These are phyloP conservation scores for Melastoma malabathricum DNA, from an alignment of 345 rosid genomes.

Conservation along the genomic window DNA sequence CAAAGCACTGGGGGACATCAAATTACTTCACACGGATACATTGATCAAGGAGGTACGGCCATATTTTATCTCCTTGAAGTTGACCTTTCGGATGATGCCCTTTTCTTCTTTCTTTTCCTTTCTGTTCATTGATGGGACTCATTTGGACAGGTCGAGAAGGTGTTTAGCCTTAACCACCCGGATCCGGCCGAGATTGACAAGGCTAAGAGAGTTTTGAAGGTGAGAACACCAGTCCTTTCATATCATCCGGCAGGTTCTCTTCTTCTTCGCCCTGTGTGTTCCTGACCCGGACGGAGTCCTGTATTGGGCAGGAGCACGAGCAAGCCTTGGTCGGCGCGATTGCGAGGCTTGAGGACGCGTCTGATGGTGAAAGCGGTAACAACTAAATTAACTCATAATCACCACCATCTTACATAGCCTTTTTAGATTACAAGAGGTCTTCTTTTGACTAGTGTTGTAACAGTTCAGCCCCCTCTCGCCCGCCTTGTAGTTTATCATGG, in stretches of 20 bases:
- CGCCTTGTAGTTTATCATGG: too few relatives aligned
- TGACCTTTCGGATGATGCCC: not conserved
- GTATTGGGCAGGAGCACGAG: slow-evolving; percentile 63
- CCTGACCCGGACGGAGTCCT: not conserved
- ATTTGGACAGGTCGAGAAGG: slow-evolving; percentile 65
- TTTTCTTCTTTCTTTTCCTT: not conserved
- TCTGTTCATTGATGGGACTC: slow-evolving; percentile 7
- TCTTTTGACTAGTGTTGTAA: too few relatives aligned
- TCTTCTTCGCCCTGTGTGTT: not conserved
- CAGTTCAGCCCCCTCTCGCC: too few relatives aligned
- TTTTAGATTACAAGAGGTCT: too few relatives aligned
- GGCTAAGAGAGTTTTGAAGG: slow-evolving; percentile 77
- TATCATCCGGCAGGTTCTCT: not conserved
- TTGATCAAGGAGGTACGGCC: slow-evolving; percentile 67
- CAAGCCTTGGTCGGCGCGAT: slow-evolving; percentile 83
- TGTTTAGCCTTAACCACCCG: slow-evolving; percentile 52
- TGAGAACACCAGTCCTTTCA: slow-evolving; percentile 17
- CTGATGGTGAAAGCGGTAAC: slow-evolving; percentile 99
- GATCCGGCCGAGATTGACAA: slow-evolving; percentile 64
- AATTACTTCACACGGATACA: slow-evolving; percentile 83
- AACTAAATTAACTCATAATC: slow-evolving; percentile 18
- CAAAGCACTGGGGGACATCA: slow-evolving; percentile 74
- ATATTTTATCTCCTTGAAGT: slow-evolving; percentile 5
- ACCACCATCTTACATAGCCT: too few relatives aligned
- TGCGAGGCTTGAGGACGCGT: slow-evolving; percentile 80